These are phyloP conservation scores for Luffa aegyptiaca DNA, from an alignment of 306 rosid species.

Conservation along the genomic window DNA sequence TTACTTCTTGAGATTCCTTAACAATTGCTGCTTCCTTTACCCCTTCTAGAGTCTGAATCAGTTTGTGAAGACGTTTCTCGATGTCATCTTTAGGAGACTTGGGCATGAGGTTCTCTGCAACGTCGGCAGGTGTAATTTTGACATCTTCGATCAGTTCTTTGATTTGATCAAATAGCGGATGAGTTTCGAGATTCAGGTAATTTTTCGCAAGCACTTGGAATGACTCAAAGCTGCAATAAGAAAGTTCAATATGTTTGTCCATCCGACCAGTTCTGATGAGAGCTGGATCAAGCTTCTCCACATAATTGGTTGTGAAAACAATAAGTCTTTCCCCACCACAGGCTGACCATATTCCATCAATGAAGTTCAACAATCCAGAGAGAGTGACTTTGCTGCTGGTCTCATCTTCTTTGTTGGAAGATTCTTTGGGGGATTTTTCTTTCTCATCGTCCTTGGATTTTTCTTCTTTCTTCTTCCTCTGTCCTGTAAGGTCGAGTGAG, in stretches of 20 bases:
- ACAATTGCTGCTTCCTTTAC: slow-evolving; percentile 14
- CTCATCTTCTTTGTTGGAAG: slow-evolving; percentile 37
- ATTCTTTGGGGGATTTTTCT: slow-evolving; percentile 36
- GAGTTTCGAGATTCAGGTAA: slow-evolving; percentile 44
- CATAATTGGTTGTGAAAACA: slow-evolving; percentile 74
- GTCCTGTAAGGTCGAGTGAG: slow-evolving; percentile 86
- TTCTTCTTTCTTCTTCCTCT: slow-evolving; percentile 61
- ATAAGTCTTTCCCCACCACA: slow-evolving; percentile 77
- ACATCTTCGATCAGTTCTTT: slow-evolving; percentile 30
- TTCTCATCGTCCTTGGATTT: slow-evolving; percentile 35
- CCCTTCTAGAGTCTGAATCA: slow-evolving; percentile 47
- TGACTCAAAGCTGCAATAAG: slow-evolving; percentile 62
- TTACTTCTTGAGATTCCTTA: background rate
- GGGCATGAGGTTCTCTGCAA: slow-evolving; percentile 78
- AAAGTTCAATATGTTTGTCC: slow-evolving; percentile 79
- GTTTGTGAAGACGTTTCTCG: slow-evolving; percentile 43
- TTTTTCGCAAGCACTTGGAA: slow-evolving; percentile 68
- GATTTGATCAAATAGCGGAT: slow-evolving; percentile 42
- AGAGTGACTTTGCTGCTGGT: slow-evolving; percentile 67
- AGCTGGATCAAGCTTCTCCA: slow-evolving; percentile 84
- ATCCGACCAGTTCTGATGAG: slow-evolving; percentile 75
- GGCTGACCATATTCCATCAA: slow-evolving; percentile 85
- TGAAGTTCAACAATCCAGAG: slow-evolving; percentile 76
- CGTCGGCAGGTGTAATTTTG: slow-evolving; percentile 72
- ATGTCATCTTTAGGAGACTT: slow-evolving; percentile 46